Evolutionary conservation across 371 early-diverging fungal genomes (phyloP).

Genomic region (Zychaea mexicana): DNA sequence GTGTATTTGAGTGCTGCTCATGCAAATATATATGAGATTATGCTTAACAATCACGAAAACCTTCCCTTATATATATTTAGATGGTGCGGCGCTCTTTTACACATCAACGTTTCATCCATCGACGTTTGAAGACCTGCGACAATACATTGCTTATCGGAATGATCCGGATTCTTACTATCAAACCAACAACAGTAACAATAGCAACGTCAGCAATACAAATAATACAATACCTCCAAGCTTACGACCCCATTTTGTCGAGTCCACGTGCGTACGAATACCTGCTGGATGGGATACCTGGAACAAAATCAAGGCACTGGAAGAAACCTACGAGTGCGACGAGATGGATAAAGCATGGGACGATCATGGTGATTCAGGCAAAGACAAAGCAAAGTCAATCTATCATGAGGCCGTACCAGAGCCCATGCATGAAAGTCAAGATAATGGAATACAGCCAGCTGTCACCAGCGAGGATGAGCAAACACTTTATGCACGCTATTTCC

Average conservation of each 20-base stretch:
- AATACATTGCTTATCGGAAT: conserved; percentile 80
- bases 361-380: conserved; percentile 32
- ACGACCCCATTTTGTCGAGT: conserved; percentile 81
- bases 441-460: conserved; percentile 40
- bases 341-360: conserved; percentile 64
- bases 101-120: conserved; percentile 80
- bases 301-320: conserved; percentile 80
- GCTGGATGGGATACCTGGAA: conserved; percentile 94
- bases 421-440: conserved; percentile 38
- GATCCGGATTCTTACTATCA: not conserved
- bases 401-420: conserved; percentile 43
- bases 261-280: conserved; percentile 88
- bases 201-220: conserved; percentile 30
- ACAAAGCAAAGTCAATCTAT: conserved; percentile 32
- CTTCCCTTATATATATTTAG: too few relatives aligned
- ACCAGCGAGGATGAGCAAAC: conserved; percentile 84
- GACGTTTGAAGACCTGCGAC: conserved; percentile 73
- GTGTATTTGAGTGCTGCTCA: conserved; percentile 38
- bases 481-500: conserved; percentile 64
- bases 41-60: too few relatives aligned
- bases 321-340: conserved; percentile 74
- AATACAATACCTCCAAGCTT: conserved; percentile 60
- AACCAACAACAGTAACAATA: too few relatives aligned
- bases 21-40: too few relatives aligned
- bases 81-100: conserved; percentile 90